A percentile compares a stretch with the other conserved stretches of the same genome.
Conservation (phyloP, 2,329 filamentous ascomycete species). For the Westerdykella sp. region DNA sequence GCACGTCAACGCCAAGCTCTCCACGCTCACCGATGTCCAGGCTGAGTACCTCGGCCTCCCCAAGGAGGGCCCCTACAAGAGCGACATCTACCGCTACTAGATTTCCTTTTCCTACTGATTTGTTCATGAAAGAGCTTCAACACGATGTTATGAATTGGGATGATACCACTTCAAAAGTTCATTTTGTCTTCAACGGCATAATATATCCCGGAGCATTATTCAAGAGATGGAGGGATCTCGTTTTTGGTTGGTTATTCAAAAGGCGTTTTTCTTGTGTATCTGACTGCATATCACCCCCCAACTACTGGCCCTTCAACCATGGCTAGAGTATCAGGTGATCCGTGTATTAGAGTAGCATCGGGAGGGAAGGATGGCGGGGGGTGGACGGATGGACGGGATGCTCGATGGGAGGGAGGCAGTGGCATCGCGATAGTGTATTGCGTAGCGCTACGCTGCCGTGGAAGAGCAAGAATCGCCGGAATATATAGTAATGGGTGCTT, state of each 20-base stretch:
- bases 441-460: neutral
- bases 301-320: constrained; percentile 35
- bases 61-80: constrained; percentile 89
- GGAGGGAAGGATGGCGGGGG: constrained; percentile 1
- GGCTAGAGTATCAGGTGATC: constrained; percentile 27
- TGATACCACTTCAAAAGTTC: constrained; percentile 51
- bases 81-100: constrained; percentile 65
- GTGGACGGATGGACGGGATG: too few species aligned
- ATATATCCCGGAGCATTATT: constrained; percentile 16
- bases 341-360: constrained; percentile 22
- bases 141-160: constrained; percentile 55
- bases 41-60: constrained; percentile 90
- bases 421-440: too few species aligned
- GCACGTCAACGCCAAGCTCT: constrained; percentile 93
- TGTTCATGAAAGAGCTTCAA: constrained; percentile 39
- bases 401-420: constrained; percentile 1
- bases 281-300: constrained; percentile 28
- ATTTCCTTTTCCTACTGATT: constrained; percentile 22
- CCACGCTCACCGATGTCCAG: constrained; percentile 76
- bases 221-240: constrained; percentile 21
- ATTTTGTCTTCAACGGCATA: constrained; percentile 59
- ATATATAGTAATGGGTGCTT: constrained; percentile 18
- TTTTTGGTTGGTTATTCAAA: constrained; percentile 13
- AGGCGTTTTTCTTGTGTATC: neutral
- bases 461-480: constrained; percentile 1